Percentiles rank a stretch among this genome's conserved stretches.
phyloP scores from a whole-genome alignment of 2,329 filamentous ascomycete species.

The Lasiodiplodia theobromae region DNA sequence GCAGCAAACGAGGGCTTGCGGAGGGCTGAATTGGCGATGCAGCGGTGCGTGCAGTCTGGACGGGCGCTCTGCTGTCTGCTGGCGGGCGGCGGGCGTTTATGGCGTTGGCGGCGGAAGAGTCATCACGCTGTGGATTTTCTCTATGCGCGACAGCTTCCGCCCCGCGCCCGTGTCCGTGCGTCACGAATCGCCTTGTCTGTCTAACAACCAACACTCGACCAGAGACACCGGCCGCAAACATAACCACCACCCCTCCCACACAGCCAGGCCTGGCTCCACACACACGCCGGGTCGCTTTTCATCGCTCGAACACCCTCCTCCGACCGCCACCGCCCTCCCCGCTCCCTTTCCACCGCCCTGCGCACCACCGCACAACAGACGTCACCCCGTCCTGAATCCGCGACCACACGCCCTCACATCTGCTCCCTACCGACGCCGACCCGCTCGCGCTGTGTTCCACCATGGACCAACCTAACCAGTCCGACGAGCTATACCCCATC shows the following conservation, averaged over 20 bases:
- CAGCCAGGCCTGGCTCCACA: slow-evolving; percentile 24
- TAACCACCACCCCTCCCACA: slow-evolving; percentile 27
- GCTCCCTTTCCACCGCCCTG: slow-evolving; percentile 23
- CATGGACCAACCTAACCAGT: slow-evolving; percentile 92
- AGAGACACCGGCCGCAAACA: slow-evolving; percentile 31
- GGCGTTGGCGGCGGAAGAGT: slow-evolving; percentile 27
- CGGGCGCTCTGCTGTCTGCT: neutral
- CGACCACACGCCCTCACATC: slow-evolving; percentile 6
- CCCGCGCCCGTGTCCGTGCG: slow-evolving; percentile 28
- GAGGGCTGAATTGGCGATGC: neutral
- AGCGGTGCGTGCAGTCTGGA: neutral
- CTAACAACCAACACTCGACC: slow-evolving; percentile 30
- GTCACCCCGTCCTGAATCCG: slow-evolving; percentile 29
- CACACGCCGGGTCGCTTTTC: slow-evolving; percentile 27
- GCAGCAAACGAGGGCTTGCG: slow-evolving; percentile 2
- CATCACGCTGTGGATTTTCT: slow-evolving; percentile 29
- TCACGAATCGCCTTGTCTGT: slow-evolving; percentile 31
- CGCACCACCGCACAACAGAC: slow-evolving; percentile 28
- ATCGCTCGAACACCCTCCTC: slow-evolving; percentile 16
- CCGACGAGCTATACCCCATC: slow-evolving; percentile 99
- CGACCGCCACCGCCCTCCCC: slow-evolving; percentile 20
- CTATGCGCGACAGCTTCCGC: slow-evolving; percentile 29
- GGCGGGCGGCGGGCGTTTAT: slow-evolving; percentile 18
- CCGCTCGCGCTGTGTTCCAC: slow-evolving; percentile 26
- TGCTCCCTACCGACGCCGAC: slow-evolving; percentile 42